phyloP scores from a whole-genome alignment of 345 rosid species.

The Eucalyptus fibrosa region DNA sequence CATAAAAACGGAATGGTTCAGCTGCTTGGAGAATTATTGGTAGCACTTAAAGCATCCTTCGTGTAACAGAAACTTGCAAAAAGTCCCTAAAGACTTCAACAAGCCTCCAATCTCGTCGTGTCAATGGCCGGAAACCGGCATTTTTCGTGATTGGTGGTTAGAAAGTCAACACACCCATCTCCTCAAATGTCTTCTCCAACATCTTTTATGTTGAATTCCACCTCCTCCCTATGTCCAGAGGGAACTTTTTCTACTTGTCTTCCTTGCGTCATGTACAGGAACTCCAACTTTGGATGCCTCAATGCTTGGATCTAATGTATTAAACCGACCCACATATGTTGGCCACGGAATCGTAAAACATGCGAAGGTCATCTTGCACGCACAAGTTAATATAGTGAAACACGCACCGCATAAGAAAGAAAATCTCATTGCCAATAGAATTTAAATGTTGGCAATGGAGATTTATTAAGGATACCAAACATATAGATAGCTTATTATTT shows the following conservation, averaged over 20 bases:
- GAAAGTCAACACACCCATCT: not conserved
- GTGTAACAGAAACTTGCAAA: not conserved
- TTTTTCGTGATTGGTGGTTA: not conserved
- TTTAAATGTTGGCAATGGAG: not conserved
- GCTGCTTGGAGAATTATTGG: not conserved
- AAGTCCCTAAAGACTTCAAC: not conserved
- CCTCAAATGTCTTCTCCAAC: not conserved
- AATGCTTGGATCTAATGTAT: not conserved
- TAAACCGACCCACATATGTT: not conserved
- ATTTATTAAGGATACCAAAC: rapidly evolving
- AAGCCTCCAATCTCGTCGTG: not conserved
- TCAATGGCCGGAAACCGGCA: not conserved
- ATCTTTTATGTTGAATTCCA: not conserved
- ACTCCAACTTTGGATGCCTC: not conserved
- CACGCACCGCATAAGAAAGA: not conserved
- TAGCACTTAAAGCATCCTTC: not conserved
- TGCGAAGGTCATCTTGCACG: not conserved
- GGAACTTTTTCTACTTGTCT: not conserved
- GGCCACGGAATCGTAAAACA: not conserved
- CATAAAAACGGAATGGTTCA: not conserved
- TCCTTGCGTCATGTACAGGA: not conserved
- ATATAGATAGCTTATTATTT: not conserved
- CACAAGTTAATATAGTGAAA: not conserved
- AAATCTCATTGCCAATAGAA: not conserved
- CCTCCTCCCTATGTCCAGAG: not conserved